Base-by-base conservation (phyloP, 371 early-diverging fungal genomes). In the Rhizopus delemar region DNA sequence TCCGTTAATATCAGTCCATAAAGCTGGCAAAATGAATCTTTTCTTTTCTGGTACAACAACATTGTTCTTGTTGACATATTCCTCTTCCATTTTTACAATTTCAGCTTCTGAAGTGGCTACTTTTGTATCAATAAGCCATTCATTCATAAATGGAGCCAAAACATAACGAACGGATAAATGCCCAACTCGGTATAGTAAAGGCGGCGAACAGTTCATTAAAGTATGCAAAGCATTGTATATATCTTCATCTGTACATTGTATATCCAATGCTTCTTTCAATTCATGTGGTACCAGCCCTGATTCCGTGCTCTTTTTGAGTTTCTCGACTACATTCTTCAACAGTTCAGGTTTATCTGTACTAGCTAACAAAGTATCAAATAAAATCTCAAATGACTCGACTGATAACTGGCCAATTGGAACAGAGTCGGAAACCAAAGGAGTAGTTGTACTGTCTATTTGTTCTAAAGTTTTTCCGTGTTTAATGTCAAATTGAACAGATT, bases 1-100 rank as follows among this genome's bases (percentile, higher is more conserved):
- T 9, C 78, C 78, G 46, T 66, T 72, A 22, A 70, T 43, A 39
- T 68, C 68, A 6, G 56, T 59, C 74, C 74, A 77, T 12, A 72
- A n/a, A 29, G 1, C 57, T 64, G n/a, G 74, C 68, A 4, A 54
- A 15, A 28, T 70, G 51, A 13, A 61, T 13, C 16, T 46, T 43
- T 39, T 60, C 57, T n/a, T 59, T 48, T n/a, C 33, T 13, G 9
- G 15, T 9, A 46, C 41, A 3, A 48, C 59, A 32, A 35, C 4
- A 31, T 5, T 29, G 36, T 31, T 5, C 4, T 52, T 4, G 46
- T 7, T 39, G n/a, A 13, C 7, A 2, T 33, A 9, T 15, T 34
- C 39, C 5, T 22, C 31, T 22, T 29, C 35, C 15, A 0, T 5
- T 33, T 41, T 55, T 29, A n/a, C 29, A 22, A 7, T 12, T 43